Conservation (phyloP, 2,329 filamentous ascomycete species). For the Stagonosporopsis tanaceti region DNA sequence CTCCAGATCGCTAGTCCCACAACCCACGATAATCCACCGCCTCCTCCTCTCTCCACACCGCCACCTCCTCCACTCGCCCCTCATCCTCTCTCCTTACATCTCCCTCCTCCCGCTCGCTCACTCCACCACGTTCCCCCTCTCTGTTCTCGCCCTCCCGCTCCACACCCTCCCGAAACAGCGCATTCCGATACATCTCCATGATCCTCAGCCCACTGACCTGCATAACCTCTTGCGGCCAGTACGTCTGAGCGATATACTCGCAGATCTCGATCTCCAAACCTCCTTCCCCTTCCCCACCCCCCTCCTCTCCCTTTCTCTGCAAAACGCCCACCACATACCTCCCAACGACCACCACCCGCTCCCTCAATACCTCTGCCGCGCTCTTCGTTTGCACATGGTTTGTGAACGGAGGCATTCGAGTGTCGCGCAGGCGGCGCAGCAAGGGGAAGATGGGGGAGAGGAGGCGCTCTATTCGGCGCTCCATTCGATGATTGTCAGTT, state of each 20-base stretch:
- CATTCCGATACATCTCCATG: constrained; percentile 16
- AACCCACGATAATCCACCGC: background rate
- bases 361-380: constrained; percentile 25
- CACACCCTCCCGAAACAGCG: background rate
- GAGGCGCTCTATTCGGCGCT: background rate
- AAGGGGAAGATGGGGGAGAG: background rate
- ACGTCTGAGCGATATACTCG: constrained; percentile 22
- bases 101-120: no score
- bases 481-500: no score
- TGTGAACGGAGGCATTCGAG: background rate
- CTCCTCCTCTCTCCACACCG: background rate
- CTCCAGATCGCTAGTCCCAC: no score
- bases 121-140: background rate
- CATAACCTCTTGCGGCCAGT: constrained; percentile 25
- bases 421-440: background rate
- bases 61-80: background rate
- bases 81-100: background rate
- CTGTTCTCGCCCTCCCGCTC: background rate
- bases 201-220: background rate
- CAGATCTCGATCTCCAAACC: constrained; percentile 26
- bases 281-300: background rate
- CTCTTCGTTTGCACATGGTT: background rate
- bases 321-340: constrained; percentile 17
- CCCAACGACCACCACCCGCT: constrained; percentile 27
- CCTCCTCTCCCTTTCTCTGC: background rate